A percentile compares a stretch with the other conserved stretches of the same genome.
Conservation (phyloP, 1,284 basidiomycete species). For the Erythrobasidium hasegawianum region DNA sequence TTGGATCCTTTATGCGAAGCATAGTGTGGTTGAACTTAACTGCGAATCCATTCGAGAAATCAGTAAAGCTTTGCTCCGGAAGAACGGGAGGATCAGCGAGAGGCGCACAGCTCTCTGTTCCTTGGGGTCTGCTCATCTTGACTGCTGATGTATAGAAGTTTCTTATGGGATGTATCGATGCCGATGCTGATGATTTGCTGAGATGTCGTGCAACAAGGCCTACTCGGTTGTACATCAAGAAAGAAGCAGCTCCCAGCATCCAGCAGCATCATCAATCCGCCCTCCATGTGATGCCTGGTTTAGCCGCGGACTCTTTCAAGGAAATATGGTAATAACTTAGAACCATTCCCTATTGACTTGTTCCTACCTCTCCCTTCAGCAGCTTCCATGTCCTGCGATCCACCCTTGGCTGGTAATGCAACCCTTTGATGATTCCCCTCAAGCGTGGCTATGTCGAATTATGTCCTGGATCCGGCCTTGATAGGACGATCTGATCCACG, state of each 20-base stretch:
- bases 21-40: slow-evolving; percentile 35
- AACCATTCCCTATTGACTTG: too few relatives aligned
- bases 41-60: not conserved
- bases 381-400: too few relatives aligned
- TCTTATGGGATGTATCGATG: not conserved
- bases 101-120: slow-evolving; percentile 15
- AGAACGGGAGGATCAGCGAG: not conserved
- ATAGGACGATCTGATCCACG: too few relatives aligned
- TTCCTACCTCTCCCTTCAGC: too few relatives aligned
- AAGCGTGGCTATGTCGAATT: too few relatives aligned
- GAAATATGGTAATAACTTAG: too few relatives aligned
- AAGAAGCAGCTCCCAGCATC: not conserved
- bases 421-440: too few relatives aligned
- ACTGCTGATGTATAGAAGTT: slow-evolving; percentile 16
- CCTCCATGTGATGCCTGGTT: too few relatives aligned
- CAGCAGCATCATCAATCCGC: too few relatives aligned
- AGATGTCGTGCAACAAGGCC: not conserved
- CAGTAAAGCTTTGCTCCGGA: not conserved
- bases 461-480: too few relatives aligned
- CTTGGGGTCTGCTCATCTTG: slow-evolving; percentile 20
- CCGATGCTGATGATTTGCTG: slow-evolving; percentile 3
- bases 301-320: too few relatives aligned
- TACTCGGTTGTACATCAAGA: not conserved
- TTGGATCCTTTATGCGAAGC: slow-evolving; percentile 35
- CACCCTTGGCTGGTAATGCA: too few relatives aligned